Base-by-base conservation (phyloP, 768 basidiomycete genomes). In the Collybia sp. region DNA sequence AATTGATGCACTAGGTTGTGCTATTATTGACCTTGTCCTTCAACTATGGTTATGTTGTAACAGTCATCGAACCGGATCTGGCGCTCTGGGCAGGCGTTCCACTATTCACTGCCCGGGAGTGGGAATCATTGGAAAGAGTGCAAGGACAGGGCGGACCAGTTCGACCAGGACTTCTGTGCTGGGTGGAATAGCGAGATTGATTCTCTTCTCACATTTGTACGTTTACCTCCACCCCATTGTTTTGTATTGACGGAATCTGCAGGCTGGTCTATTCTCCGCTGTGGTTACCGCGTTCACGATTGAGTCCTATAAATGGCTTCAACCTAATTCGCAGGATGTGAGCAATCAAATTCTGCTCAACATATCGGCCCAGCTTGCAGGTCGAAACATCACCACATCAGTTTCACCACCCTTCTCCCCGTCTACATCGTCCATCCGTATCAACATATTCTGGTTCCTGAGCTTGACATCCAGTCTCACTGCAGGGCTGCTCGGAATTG, bases 191-290 rank as follows among this genome's bases (percentile, higher is more conserved):
- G 49, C 11, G 53, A 58, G n/a, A 53, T 57, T 44, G 52, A 56
- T 41, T 47, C 45, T 6, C 49, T 50, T 30, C 30, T 57, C 13
- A 59, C 66, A 18, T 69, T 68, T 43, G 65, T 68, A 38, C 47
- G 61, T 49, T 20, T 13, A 44, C 37, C 34, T 41, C 42, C 30
- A 16, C 16, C 19, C 12, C 38, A 1, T 18, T 6, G 16, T 19
- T 3, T 25, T 39, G 35, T 12, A 10, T n/a, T 33, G 5, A 16
- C 15, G 19, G n/a, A 15, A n/a, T 19, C 6, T 42, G 12, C 20
- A 72, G 70, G 63, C 67, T 30, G 71, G 71, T 61, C 57, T 73
- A 10, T 73, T 73, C 52, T 69, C 69, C 17, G 63, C 68, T 3
- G 64, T 63, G 1, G 57, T 69, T 12, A 66, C 64, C 2, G 58